Evolutionary conservation across 805 yeast species (phyloP).

Genomic region (Scheffersomyces ergatensis): DNA sequence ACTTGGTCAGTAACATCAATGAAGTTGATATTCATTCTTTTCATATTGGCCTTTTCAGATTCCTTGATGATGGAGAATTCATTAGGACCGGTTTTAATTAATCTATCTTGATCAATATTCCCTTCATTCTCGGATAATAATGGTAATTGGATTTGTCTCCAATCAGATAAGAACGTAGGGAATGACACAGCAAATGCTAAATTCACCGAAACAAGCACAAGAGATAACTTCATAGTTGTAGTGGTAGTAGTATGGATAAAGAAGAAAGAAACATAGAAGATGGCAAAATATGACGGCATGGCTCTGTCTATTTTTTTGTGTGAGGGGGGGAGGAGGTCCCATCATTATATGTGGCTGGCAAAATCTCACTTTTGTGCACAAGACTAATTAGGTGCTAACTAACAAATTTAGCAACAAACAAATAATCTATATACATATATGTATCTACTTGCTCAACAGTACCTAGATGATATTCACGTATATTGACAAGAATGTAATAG

Average conservation of each 20-base stretch:
- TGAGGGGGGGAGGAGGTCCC: too few relatives aligned
- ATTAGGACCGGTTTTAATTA: constrained; percentile 35
- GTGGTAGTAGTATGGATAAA: too few relatives aligned
- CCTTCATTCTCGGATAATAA: constrained; percentile 1
- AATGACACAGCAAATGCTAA: background rate
- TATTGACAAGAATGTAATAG: too few relatives aligned
- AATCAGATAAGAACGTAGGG: constrained; percentile 4
- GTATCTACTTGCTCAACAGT: too few relatives aligned
- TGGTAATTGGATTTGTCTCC: background rate
- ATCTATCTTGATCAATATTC: constrained; percentile 10
- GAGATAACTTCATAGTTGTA: background rate
- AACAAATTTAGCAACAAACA: too few relatives aligned
- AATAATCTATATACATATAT: too few relatives aligned
- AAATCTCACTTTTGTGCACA: too few relatives aligned
- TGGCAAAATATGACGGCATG: background rate
- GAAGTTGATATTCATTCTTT: constrained; percentile 49
- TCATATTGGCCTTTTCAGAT: constrained; percentile 29
- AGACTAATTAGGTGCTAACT: too few relatives aligned
- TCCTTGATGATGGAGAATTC: constrained; percentile 33
- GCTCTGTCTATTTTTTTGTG: too few relatives aligned
- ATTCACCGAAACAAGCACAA: background rate
- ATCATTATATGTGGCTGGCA: too few relatives aligned
- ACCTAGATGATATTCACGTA: too few relatives aligned
- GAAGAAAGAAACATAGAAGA: background rate
- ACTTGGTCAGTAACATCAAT: constrained; percentile 62